Evolutionary conservation across 192 early-diverging fungal species (phyloP), one percentile per base, ranked within the genome.

Genomic region (Phycomyces nitens): DNA sequence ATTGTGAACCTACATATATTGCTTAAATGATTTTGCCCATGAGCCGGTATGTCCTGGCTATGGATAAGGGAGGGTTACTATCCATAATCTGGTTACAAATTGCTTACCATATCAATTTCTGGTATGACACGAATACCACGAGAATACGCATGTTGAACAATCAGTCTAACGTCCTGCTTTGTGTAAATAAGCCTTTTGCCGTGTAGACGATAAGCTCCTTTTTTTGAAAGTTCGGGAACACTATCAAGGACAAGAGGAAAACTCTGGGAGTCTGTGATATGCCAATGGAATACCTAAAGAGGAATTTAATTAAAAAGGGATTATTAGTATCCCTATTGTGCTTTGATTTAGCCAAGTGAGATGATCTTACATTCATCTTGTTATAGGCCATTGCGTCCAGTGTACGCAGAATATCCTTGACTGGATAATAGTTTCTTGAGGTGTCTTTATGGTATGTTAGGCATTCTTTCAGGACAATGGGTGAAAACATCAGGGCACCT

Each of bases 41-140:
- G 71, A 78, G 66, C 67, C 73, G n/a, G 84, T 87, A 66, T 96
- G 93, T 0, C 88, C 93, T 3, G 94, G 94, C 64, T 66, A 50
- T 34, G 7, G 29, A 34, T 34, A 34, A 34, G 2, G 7, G 3
- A 34, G 2, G 29, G 2, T 34, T 34, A 34, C 29, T 34, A 34
- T 34, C 7, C 29, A 34, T 34, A 34, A 34, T 5, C 29, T 53
- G 20, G 4, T 24, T 24, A 53, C 11, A 12, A 23, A 24, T 53
- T 20, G 24, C 55, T 66, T 66, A 66, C 64, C 84, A 96, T 91
- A 70, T 97, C 93, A 58, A 95, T 83, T 70, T 97, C 95, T 2
- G 93, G 93, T 60, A 96, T 89, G 18, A 97, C 75, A n/a, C 95
- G 84, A 53, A 96, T 86, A 10, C 92, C 93, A 34, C 92, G 79